Evolutionary conservation across 2,329 filamentous ascomycete genomes (phyloP).

Genomic region (Alternaria arborescens): DNA sequence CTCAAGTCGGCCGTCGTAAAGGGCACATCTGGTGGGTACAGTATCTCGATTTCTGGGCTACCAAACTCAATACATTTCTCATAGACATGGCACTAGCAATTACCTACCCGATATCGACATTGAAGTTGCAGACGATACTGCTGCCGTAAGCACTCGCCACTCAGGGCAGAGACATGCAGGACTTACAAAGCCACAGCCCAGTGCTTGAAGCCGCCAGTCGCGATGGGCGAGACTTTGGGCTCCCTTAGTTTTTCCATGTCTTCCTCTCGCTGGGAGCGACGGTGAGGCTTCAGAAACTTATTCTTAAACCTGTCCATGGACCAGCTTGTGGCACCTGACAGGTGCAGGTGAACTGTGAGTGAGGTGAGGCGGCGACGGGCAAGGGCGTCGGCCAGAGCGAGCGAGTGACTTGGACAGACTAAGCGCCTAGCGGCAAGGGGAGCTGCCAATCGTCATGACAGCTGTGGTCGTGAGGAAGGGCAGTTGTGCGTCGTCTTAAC

Average conservation of each 20-base stretch:
- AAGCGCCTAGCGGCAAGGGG: slow-evolving; percentile 9
- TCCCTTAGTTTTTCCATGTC: slow-evolving; percentile 31
- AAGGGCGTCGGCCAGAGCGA: slow-evolving; percentile 20
- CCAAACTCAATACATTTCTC: slow-evolving; percentile 14
- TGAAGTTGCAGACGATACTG: slow-evolving; percentile 56
- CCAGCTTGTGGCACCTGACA: slow-evolving; percentile 31
- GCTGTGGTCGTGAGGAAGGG: background rate
- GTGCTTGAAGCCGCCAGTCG: slow-evolving; percentile 44
- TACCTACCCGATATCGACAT: slow-evolving; percentile 53
- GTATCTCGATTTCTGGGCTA: slow-evolving; percentile 54
- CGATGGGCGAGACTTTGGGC: slow-evolving; percentile 13
- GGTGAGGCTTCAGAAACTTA: slow-evolving; percentile 37
- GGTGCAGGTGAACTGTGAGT: slow-evolving; percentile 28
- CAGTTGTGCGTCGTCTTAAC: slow-evolving; percentile 2
- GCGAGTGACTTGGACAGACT: slow-evolving; percentile 8
- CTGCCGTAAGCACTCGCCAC: slow-evolving; percentile 21
- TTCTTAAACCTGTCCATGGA: slow-evolving; percentile 49
- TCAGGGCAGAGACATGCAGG: background rate
- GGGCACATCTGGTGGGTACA: slow-evolving; percentile 51
- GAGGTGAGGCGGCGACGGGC: slow-evolving; percentile 15
- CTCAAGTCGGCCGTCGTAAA: slow-evolving; percentile 52
- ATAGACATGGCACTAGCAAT: background rate
- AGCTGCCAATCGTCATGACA: slow-evolving; percentile 20
- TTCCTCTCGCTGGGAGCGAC: slow-evolving; percentile 35
- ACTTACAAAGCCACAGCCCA: slow-evolving; percentile 55